A percentile compares a stretch with the other conserved stretches of the same genome.
Evolutionary conservation across 1,284 basidiomycete species (phyloP).

Genomic region (Melampsora larici-populina): DNA sequence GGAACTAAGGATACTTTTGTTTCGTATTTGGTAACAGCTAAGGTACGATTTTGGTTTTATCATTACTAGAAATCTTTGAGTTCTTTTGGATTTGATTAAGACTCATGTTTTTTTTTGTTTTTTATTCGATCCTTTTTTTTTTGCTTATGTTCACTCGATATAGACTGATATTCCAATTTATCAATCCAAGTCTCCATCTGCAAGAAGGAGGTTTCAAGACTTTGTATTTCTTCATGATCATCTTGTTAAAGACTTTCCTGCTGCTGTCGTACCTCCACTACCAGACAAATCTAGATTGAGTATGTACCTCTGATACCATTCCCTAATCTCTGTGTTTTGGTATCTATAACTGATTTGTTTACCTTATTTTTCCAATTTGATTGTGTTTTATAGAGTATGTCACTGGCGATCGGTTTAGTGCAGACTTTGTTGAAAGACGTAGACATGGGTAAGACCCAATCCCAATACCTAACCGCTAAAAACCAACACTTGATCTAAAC

Average conservation of each 20-base stretch:
- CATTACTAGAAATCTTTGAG: background rate
- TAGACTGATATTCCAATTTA: slow-evolving; percentile 80
- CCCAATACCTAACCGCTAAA: background rate
- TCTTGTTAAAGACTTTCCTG: slow-evolving; percentile 86
- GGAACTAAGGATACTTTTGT: slow-evolving; percentile 96
- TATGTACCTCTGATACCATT: slow-evolving; percentile 56
- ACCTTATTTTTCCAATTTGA: background rate
- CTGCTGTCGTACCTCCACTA: slow-evolving; percentile 89
- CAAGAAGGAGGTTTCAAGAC: slow-evolving; percentile 89
- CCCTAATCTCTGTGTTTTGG: background rate
- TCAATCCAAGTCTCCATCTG: slow-evolving; percentile 66
- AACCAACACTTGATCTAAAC: background rate
- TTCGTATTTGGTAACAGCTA: slow-evolving; percentile 83
- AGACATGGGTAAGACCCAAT: slow-evolving; percentile 70
- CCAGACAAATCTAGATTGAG: slow-evolving; percentile 95
- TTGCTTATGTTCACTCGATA: background rate
- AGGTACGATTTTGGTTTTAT: slow-evolving; percentile 60
- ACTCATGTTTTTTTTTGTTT: background rate
- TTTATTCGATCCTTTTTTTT: no score
- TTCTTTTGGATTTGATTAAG: slow-evolving; percentile 45
- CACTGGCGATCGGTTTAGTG: slow-evolving; percentile 92
- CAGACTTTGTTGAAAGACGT: slow-evolving; percentile 91
- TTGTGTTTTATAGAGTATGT: slow-evolving; percentile 73
- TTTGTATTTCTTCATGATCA: slow-evolving; percentile 91
- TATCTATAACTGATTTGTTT: background rate